These are phyloP conservation scores for Noccaea bulbosa DNA, from an alignment of 345 rosid species.

Conservation along the genomic window DNA sequence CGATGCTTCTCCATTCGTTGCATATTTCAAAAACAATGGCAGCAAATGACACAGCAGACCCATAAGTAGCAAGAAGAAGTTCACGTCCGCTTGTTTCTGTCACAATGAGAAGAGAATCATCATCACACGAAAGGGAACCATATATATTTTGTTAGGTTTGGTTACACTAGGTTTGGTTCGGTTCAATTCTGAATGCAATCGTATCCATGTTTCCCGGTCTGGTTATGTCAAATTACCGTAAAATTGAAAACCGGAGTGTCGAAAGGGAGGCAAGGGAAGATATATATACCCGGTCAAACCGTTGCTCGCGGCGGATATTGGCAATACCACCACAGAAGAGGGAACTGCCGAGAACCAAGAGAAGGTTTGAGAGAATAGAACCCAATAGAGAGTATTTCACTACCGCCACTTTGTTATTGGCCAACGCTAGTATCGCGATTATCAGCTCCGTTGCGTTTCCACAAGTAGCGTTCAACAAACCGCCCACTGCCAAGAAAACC, in stretches of 20 bases:
- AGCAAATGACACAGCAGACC: conserved; percentile 74
- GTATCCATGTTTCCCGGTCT: neutral
- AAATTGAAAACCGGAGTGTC: neutral
- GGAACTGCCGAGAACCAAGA: conserved; percentile 88
- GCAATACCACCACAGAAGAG: conserved; percentile 89
- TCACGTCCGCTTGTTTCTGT: conserved; percentile 93
- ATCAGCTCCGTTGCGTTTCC: conserved; percentile 95
- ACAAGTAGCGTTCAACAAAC: conserved; percentile 89
- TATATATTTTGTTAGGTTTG: too few relatives aligned
- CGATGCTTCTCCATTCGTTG: conserved; percentile 41
- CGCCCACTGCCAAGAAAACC: conserved; percentile 65
- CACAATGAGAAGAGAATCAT: conserved; percentile 15
- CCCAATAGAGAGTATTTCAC: conserved; percentile 92
- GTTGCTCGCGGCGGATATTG: conserved; percentile 67
- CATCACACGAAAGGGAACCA: conserved; percentile 1
- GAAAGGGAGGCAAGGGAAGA: neutral
- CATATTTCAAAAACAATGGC: conserved; percentile 62
- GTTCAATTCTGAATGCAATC: neutral
- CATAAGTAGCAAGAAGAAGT: conserved; percentile 66
- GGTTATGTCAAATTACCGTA: neutral
- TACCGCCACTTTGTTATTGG: conserved; percentile 60
- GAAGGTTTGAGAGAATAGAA: conserved; percentile 86
- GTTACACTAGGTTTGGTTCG: neutral
- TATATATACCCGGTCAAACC: conserved; percentile 69
- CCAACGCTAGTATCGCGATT: conserved; percentile 77